Percentiles rank a stretch among this genome's conserved stretches.
phyloP scores from a whole-genome alignment of 2,329 filamentous ascomycete genomes.

The Ceratocystiopsis brevicomis region DNA sequence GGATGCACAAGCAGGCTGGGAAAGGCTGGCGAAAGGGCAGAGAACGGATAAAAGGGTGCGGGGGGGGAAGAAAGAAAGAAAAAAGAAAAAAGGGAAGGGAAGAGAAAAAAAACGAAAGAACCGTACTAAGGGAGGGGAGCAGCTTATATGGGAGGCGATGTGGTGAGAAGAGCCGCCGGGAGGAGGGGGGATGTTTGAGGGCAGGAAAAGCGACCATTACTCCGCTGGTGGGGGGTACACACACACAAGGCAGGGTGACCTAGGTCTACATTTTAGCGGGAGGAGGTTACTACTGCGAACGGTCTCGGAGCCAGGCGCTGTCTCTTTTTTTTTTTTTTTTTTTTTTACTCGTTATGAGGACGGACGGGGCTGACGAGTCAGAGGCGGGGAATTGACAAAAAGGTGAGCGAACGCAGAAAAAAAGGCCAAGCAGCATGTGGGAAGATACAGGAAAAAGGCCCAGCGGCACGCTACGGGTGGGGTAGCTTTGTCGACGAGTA shows the following conservation, averaged over 20 bases:
- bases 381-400: conserved; percentile 10
- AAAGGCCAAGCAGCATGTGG: not conserved
- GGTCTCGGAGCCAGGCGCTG: conserved; percentile 7
- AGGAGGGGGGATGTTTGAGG: not conserved
- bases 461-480: conserved; percentile 3
- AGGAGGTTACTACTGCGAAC: conserved; percentile 6
- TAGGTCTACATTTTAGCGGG: conserved; percentile 2
- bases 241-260: not conserved
- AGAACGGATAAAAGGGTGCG: conserved; percentile 7
- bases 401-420: not conserved
- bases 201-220: not conserved
- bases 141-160: conserved; percentile 6
- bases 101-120: conserved; percentile 7
- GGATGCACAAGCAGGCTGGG: conserved; percentile 9
- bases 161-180: not conserved
- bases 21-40: conserved; percentile 11
- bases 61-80: conserved; percentile 7
- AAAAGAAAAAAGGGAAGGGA: not conserved
- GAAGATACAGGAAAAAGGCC: no score
- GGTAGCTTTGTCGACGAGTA: not conserved
- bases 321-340: conserved; percentile 1
- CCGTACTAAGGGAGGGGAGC: conserved; percentile 5
- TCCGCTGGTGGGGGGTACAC: conserved; percentile 1
- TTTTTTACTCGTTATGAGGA: not conserved
- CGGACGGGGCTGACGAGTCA: conserved; percentile 8